phyloP scores from a whole-genome alignment of 768 basidiomycete species.

The Chalciporus pseudorubinellus region DNA sequence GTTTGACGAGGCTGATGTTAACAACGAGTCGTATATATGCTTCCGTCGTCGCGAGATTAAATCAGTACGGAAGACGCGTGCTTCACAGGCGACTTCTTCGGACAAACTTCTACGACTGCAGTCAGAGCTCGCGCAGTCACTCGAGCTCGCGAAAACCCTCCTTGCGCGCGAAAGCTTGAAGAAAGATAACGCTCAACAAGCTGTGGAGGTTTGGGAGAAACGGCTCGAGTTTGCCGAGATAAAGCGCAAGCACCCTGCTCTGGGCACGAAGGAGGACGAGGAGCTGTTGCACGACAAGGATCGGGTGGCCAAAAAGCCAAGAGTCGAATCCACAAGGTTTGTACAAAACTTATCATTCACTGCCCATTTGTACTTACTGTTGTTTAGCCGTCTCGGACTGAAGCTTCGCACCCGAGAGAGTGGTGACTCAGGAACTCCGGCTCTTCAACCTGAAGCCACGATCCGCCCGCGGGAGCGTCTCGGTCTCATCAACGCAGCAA shows the following conservation, averaged over 20 bases:
- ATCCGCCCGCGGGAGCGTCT: conserved; percentile 68
- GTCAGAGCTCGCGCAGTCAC: conserved; percentile 65
- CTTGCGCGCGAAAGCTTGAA: conserved; percentile 75
- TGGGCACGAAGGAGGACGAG: conserved; percentile 67
- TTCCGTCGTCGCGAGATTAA: conserved; percentile 96
- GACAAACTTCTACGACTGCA: conserved; percentile 86
- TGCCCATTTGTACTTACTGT: neutral
- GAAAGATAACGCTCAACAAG: conserved; percentile 56
- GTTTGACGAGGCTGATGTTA: conserved; percentile 88
- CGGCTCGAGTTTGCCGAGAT: conserved; percentile 73
- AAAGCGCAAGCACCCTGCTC: conserved; percentile 67
- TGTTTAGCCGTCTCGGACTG: conserved; percentile 45
- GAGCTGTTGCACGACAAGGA: conserved; percentile 74
- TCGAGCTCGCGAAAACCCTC: conserved; percentile 70
- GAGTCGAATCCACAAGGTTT: conserved; percentile 29
- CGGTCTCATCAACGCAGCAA: conserved; percentile 47
- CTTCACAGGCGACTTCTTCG: conserved; percentile 83
- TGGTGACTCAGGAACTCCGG: conserved; percentile 38
- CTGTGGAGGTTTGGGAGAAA: conserved; percentile 73
- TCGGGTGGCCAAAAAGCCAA: conserved; percentile 57
- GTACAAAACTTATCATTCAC: neutral
- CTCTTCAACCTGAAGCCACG: conserved; percentile 43
- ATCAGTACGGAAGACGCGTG: conserved; percentile 89
- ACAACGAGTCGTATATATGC: conserved; percentile 93
- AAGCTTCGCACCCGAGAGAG: conserved; percentile 52